Percentiles rank a stretch among this genome's conserved stretches.
phyloP scores from a whole-genome alignment of 1,139 yeast species.

The Candida sanyaensis region DNA sequence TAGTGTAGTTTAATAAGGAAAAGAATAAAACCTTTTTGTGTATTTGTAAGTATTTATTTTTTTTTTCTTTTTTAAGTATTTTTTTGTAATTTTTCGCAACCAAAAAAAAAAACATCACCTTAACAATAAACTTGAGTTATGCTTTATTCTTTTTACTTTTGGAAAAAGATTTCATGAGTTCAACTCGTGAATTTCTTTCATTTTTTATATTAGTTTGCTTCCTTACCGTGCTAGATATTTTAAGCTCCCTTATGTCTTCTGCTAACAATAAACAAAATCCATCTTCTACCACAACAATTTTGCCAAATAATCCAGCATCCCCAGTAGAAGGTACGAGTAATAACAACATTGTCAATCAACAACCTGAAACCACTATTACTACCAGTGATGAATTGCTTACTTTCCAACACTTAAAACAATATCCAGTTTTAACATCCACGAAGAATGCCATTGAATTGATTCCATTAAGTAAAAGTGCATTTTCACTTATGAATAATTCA shows the following conservation, averaged over 20 bases:
- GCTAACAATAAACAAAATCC: constrained; percentile 5
- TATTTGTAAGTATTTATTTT: not conserved
- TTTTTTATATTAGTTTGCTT: constrained; percentile 16
- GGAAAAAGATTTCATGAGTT: constrained; percentile 9
- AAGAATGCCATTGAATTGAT: constrained; percentile 18
- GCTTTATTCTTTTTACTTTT: constrained; percentile 2
- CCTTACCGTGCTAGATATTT: constrained; percentile 15
- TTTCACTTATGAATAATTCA: constrained; percentile 11
- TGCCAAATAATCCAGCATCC: not conserved
- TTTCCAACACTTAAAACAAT: constrained; percentile 23
- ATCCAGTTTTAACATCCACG: constrained; percentile 25
- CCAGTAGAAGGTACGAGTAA: constrained; percentile 1
- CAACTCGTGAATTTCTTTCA: constrained; percentile 14
- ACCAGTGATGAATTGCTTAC: constrained; percentile 8
- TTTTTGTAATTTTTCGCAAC: constrained; percentile 8
- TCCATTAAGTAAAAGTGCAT: constrained; percentile 21
- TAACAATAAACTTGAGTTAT: not conserved
- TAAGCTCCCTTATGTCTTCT: constrained; percentile 12
- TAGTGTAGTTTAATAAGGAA: too few relatives aligned
- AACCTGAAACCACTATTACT: not conserved
- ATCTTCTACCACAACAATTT: not conserved
- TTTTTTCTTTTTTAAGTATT: not conserved
- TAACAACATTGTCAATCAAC: not conserved
- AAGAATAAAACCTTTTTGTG: too few relatives aligned
- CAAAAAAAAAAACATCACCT: not conserved